Evolutionary conservation across 2,329 filamentous ascomycete species (phyloP).

Genomic region (Phyllachora maydis): DNA sequence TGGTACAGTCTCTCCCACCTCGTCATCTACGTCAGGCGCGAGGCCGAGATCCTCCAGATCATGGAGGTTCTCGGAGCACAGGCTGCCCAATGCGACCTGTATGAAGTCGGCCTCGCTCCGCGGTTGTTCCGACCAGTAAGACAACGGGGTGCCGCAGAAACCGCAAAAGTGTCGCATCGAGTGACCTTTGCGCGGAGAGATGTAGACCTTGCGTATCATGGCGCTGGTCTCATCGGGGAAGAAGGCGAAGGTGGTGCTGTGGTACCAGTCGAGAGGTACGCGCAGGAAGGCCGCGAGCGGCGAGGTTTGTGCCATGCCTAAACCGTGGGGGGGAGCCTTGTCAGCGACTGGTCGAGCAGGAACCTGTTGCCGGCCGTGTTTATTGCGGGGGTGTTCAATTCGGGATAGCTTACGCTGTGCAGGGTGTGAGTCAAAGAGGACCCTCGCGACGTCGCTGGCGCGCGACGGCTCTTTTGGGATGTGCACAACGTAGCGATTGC

Average conservation of each 20-base stretch:
- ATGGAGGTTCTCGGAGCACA: constrained; percentile 49
- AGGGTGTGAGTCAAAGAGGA: constrained; percentile 55
- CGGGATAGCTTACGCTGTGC: constrained; percentile 43
- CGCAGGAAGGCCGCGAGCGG: constrained; percentile 67
- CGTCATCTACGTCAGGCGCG: constrained; percentile 3
- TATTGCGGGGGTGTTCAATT: constrained; percentile 1
- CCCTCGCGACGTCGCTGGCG: constrained; percentile 31
- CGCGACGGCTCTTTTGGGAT: constrained; percentile 32
- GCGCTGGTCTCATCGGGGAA: constrained; percentile 57
- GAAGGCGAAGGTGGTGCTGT: constrained; percentile 52
- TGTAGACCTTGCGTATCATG: constrained; percentile 47
- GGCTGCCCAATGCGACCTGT: constrained; percentile 59
- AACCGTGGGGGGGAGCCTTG: constrained; percentile 1
- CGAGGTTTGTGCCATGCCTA: constrained; percentile 45
- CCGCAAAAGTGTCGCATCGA: constrained; percentile 70
- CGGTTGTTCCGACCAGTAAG: constrained; percentile 63
- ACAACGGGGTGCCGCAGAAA: constrained; percentile 72
- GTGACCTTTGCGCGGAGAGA: constrained; percentile 31
- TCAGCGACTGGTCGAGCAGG: background rate
- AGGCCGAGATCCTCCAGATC: constrained; percentile 56
- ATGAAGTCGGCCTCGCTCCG: constrained; percentile 56
- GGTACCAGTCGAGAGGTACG: constrained; percentile 65
- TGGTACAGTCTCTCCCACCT: constrained; percentile 8
- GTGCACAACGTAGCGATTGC: constrained; percentile 61
- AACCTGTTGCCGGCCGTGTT: too few relatives aligned